Base-by-base conservation (phyloP, 2,329 filamentous ascomycete genomes). In the Aspergillus chevalieri region DNA sequence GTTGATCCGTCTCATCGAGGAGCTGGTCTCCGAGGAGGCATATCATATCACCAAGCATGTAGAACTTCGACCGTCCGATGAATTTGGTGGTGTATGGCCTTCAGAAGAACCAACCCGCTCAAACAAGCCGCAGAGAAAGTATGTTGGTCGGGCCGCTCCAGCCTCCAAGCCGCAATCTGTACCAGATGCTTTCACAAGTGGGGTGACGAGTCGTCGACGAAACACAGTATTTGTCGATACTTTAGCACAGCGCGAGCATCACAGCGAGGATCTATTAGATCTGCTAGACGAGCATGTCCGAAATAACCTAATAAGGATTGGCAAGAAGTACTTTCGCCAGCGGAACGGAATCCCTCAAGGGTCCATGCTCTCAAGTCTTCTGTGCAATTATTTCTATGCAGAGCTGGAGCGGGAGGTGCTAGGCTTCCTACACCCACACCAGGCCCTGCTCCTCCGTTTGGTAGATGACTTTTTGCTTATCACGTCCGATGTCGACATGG, bases 331-430 rank as follows among this genome's bases (percentile, higher is more conserved):
- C 65, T 96, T 93, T 65, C 81, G 89, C 21, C 93, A 98, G 66
- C 92, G 84, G 66, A 75, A 79, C 19, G 93, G 93, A 12, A 97
- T 98, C 36, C 91, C 93, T 0, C 93, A 98, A 67, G 93, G 93
- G 6, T 96, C 91, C 0, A 80, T 96, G 1, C 66, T 98, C 4
- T 96, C 91, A 0, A 87, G 86, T 41, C 76, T 90, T 38, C 76
- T 98, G 4, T 97, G 93, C 75, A 97, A 90, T 69, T 92, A 95
- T 70, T 96, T 97, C 68, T 98, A 98, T 64, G 91, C 88, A 5
- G 84, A 93, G 54, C 79, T 97, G 1, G 93, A 98, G 67, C 70
- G 71, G 6, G 76, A 83, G 22, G 74, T 85, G 12, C 74, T 97
- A 2, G 64, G 62, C 0, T 97, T 96, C 62, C 69, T 93, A 2